Percentiles rank a stretch among this genome's conserved stretches.
phyloP scores from a whole-genome alignment of 306 rosid genomes.

The Begonia fuchsioides region DNA sequence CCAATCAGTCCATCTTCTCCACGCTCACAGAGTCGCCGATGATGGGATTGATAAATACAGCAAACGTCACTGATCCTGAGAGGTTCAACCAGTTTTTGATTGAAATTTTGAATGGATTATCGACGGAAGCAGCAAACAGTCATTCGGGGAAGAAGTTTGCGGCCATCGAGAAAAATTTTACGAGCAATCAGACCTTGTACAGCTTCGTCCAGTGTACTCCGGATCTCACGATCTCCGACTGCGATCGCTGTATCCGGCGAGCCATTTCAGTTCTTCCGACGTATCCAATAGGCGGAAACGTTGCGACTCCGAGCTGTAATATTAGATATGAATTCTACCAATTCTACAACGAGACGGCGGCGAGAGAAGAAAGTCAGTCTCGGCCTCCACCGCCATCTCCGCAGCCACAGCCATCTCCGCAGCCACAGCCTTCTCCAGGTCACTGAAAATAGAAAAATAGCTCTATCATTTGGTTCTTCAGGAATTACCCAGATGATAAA shows the following conservation, averaged over 20 bases:
- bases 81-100: constrained; percentile 1
- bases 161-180: background rate
- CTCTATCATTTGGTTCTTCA: no score
- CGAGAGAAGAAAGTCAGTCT: background rate
- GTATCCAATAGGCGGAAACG: no score
- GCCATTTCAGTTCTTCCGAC: no score
- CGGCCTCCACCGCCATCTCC: background rate
- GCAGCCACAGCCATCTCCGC: background rate
- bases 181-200: constrained; percentile 2
- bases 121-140: background rate
- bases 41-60: rapidly evolving
- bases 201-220: no score
- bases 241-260: no score
- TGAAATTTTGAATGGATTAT: background rate
- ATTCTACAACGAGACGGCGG: constrained; percentile 1
- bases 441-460: no score
- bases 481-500: background rate
- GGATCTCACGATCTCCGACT: no score
- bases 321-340: constrained; percentile 14
- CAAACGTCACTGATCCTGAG: background rate
- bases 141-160: constrained; percentile 7
- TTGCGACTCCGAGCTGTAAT: no score
- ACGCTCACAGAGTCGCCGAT: rapidly evolving
- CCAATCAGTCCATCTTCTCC: constrained; percentile 11
- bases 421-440: no score